Conservation (phyloP, 2,329 filamentous ascomycete species). For the Aspergillus viridinutans region DNA sequence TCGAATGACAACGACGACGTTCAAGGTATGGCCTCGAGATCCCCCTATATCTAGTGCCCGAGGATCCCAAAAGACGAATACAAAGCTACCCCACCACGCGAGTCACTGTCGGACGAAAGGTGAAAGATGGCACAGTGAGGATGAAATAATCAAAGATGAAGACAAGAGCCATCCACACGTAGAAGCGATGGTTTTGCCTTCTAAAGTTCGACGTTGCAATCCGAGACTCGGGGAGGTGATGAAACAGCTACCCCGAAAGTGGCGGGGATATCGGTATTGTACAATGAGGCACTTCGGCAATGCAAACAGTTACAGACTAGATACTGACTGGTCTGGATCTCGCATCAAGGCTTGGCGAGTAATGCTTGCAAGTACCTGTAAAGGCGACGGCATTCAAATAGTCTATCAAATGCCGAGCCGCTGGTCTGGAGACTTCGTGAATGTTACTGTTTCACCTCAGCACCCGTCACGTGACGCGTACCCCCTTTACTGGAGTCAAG, state of each 20-base stretch:
- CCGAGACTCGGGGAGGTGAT: not conserved
- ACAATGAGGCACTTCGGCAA: not conserved
- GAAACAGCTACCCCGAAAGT: not conserved
- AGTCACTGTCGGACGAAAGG: not conserved
- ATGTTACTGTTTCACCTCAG: not conserved
- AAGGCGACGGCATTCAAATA: not conserved
- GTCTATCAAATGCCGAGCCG: too few species aligned
- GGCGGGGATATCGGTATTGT: not conserved
- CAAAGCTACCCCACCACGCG: not conserved
- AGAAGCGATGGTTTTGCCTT: not conserved
- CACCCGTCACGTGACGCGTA: not conserved
- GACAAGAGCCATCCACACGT: not conserved
- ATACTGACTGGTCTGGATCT: not conserved
- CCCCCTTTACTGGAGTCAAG: too few species aligned
- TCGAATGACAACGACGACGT: not conserved
- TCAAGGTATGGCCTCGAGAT: not conserved
- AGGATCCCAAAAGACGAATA: not conserved
- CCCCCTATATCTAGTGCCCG: not conserved
- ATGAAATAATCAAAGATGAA: not conserved
- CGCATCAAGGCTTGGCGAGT: not conserved
- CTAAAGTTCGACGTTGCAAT: not conserved
- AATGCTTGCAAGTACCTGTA: not conserved
- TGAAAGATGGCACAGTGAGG: not conserved
- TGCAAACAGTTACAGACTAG: not conserved
- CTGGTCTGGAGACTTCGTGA: not conserved